Evolutionary conservation across 2,329 filamentous ascomycete genomes (phyloP).

Genomic region (Pseudofabraea citricarpa): DNA sequence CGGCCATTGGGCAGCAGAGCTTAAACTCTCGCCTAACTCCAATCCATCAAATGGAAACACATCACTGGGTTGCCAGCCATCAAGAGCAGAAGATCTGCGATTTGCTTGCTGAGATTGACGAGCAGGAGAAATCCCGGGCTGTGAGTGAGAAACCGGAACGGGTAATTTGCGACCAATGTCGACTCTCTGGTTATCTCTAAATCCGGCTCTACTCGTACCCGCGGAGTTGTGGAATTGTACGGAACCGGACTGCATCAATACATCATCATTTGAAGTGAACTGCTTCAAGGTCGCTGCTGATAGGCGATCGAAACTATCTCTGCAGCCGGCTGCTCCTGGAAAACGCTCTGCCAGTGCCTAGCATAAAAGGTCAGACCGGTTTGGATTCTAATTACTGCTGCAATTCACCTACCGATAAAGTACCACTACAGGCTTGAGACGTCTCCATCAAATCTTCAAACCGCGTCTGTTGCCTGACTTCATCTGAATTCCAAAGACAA

Average conservation of each 20-base stretch:
- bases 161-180: background rate
- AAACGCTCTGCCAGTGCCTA: conserved; percentile 25
- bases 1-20: conserved; percentile 13
- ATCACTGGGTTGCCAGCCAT: conserved; percentile 3
- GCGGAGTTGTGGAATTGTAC: background rate
- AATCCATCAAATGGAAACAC: conserved; percentile 8
- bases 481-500: conserved; percentile 27
- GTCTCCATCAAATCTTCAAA: conserved; percentile 10
- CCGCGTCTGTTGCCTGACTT: conserved; percentile 25
- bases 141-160: background rate
- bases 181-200: background rate
- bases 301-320: conserved; percentile 24
- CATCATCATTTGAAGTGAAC: conserved; percentile 11
- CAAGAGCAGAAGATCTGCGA: background rate
- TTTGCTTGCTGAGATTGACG: no score
- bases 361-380: conserved; percentile 17
- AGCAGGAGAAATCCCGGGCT: background rate
- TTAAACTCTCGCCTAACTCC: conserved; percentile 11
- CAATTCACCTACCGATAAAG: conserved; percentile 16
- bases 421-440: conserved; percentile 26
- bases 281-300: conserved; percentile 25
- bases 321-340: conserved; percentile 24
- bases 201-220: background rate
- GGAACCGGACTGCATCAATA: background rate
- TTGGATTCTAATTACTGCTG: background rate